phyloP scores from a whole-genome alignment of 148 eudicot species.

The Nepenthes gracilis region DNA sequence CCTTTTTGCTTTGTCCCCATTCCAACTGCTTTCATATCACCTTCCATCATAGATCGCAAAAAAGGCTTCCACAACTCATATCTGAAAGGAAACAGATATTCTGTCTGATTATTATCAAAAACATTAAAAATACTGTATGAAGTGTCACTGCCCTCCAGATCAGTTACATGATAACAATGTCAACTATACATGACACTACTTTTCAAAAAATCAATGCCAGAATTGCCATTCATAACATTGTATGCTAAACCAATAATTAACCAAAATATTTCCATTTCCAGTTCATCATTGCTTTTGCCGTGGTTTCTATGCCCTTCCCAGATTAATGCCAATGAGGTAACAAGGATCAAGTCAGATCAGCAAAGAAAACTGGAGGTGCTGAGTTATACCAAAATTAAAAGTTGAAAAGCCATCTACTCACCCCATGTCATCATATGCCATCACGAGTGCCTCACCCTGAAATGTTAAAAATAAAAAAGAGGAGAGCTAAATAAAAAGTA shows the following conservation, averaged over 20 bases:
- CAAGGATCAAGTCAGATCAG: not conserved
- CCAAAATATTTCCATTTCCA: too few relatives aligned
- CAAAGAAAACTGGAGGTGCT: not conserved
- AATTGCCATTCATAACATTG: too few relatives aligned
- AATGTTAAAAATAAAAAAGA: constrained; percentile 10
- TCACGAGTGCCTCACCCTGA: constrained; percentile 93
- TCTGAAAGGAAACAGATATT: constrained; percentile 18
- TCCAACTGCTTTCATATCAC: constrained; percentile 91
- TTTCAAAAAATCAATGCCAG: too few relatives aligned
- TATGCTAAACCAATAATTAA: too few relatives aligned
- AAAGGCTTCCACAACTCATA: constrained; percentile 96
- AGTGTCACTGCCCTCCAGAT: too few relatives aligned
- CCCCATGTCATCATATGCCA: constrained; percentile 99
- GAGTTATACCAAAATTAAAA: not conserved
- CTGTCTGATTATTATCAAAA: not conserved
- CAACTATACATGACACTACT: too few relatives aligned
- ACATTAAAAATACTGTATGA: not conserved
- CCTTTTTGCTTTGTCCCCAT: constrained; percentile 57
- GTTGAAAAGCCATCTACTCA: constrained; percentile 18
- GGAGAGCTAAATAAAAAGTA: constrained; percentile 1
- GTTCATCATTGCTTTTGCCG: too few relatives aligned
- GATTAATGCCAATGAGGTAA: not conserved
- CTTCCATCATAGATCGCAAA: constrained; percentile 89
- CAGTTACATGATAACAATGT: too few relatives aligned
- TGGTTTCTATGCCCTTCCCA: too few relatives aligned